Base-by-base conservation (phyloP, 2,329 filamentous ascomycete genomes). In the Trichoderma sp. region DNA sequence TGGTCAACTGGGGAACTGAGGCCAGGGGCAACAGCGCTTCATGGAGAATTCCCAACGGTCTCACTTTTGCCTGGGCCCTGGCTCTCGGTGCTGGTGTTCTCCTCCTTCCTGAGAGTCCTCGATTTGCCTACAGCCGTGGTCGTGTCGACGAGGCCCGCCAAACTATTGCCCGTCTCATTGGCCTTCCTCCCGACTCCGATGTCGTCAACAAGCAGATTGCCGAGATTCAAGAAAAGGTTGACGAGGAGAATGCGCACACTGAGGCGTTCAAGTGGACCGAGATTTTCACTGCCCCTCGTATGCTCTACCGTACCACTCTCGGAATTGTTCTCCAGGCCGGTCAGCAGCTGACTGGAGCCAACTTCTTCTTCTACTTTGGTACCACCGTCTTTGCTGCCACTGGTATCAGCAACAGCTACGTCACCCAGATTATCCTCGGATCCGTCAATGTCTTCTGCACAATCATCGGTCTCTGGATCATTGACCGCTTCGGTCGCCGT, bases 331-430 rank as follows among this genome's bases (percentile, higher is more conserved):
- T 67, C 2, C 53, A 57, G 27, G 63, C 53, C 13, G 63, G 63
- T 21, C 63, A 67, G 55, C 63, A 67, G 21, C 29, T 67, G n/a
- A 67, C 63, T 4, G 63, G 63, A 37, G 63, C 63, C 37, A 67
- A 67, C 40, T 67, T 67, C 55, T 67, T 67, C 63, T 67, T 67
- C n/a, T 67, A 67, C 63, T 67, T 67, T 59, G 63, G 63, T 0
- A 67, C 63, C 0, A 67, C 63, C 2, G 63, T 67, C 55, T 67
- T 67, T 58, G 63, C 63, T 4, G 63, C 63, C 55, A 67, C 63
- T 19, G 63, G 63, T 14, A 67, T 67, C 40, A 67, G 63, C 63
- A 67, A 67, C 55, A 67, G 63, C 55, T 67, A 67, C n/a, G 33
- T 31, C 5, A 67, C 63, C 8, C 63, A 67, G 63, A 67, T 67